Conservation (phyloP, 2,329 filamentous ascomycete species). For the Cercospora sp. region DNA sequence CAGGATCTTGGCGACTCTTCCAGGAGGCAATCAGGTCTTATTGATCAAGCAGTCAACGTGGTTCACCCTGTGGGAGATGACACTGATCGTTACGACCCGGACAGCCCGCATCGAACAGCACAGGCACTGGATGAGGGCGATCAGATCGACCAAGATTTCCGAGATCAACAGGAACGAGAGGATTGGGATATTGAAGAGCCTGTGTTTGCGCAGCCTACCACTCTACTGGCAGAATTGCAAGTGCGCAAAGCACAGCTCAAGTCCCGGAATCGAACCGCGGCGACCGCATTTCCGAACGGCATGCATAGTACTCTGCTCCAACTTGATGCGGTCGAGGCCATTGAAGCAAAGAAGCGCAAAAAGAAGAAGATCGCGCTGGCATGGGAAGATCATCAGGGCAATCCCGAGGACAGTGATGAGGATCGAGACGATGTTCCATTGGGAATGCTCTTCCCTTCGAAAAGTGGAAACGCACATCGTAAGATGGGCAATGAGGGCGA, state of each 20-base stretch:
- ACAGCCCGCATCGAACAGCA: slow-evolving; percentile 23
- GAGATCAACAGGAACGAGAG: slow-evolving; percentile 49
- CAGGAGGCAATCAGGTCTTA: slow-evolving; percentile 26
- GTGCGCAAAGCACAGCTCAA: slow-evolving; percentile 87
- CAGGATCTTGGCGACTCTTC: slow-evolving; percentile 22
- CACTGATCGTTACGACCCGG: slow-evolving; percentile 29
- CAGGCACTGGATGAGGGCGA: slow-evolving; percentile 36
- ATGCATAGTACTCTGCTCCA: slow-evolving; percentile 88
- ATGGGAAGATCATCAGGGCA: slow-evolving; percentile 70
- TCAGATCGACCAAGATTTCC: slow-evolving; percentile 46
- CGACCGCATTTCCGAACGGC: slow-evolving; percentile 67
- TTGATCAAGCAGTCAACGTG: slow-evolving; percentile 35
- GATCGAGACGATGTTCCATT: slow-evolving; percentile 75
- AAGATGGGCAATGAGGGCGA: slow-evolving; percentile 43
- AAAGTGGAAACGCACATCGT: slow-evolving; percentile 53
- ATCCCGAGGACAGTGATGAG: slow-evolving; percentile 59
- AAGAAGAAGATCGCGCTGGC: slow-evolving; percentile 79
- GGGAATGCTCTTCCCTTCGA: slow-evolving; percentile 71
- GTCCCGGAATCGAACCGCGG: slow-evolving; percentile 69
- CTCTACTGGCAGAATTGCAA: slow-evolving; percentile 87
- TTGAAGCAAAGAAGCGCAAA: slow-evolving; percentile 73
- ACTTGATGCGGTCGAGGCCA: slow-evolving; percentile 84
- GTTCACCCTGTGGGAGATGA: slow-evolving; percentile 34
- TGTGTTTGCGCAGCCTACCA: slow-evolving; percentile 76
- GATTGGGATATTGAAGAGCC: slow-evolving; percentile 44